Percentiles rank a stretch among this genome's conserved stretches.
phyloP scores from a whole-genome alignment of 257 asterid species.

The Voacanga thouarsii region DNA sequence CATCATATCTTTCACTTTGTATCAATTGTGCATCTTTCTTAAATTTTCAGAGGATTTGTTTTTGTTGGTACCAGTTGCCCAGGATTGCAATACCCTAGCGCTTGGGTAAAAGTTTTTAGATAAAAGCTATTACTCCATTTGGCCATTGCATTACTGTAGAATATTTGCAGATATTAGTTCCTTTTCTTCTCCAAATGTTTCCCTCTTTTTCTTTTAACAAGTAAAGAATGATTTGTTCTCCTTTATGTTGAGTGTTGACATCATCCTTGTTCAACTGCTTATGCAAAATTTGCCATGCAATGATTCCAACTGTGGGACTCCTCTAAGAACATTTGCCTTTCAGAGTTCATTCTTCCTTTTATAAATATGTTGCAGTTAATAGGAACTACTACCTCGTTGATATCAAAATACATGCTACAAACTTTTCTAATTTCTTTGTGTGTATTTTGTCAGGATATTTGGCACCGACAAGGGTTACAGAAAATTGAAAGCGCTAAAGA shows the following conservation, averaged over 20 bases:
- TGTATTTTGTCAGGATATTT: conserved; percentile 55
- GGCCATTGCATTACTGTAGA: not conserved
- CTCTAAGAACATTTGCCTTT: not conserved
- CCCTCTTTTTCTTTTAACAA: not conserved
- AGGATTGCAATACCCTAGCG: not conserved
- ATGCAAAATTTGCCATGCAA: not conserved
- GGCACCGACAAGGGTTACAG: conserved; percentile 89
- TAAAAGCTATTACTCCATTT: not conserved
- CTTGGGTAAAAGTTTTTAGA: not conserved
- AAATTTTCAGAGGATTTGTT: not conserved
- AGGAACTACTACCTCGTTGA: not conserved
- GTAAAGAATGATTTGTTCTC: no score
- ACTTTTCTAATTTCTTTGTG: not conserved
- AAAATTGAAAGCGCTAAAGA: conserved; percentile 73
- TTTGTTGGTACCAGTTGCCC: not conserved
- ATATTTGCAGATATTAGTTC: not conserved
- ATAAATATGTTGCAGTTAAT: not conserved
- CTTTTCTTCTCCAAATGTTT: not conserved
- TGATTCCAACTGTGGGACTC: not conserved
- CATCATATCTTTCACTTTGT: not conserved
- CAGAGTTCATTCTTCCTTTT: not conserved
- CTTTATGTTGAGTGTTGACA: not conserved
- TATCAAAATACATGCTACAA: not conserved
- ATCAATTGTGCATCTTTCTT: not conserved
- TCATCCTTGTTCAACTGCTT: not conserved